Conservation (phyloP, 495 filamentous ascomycete species). For the Annulohypoxylon moriforme region DNA sequence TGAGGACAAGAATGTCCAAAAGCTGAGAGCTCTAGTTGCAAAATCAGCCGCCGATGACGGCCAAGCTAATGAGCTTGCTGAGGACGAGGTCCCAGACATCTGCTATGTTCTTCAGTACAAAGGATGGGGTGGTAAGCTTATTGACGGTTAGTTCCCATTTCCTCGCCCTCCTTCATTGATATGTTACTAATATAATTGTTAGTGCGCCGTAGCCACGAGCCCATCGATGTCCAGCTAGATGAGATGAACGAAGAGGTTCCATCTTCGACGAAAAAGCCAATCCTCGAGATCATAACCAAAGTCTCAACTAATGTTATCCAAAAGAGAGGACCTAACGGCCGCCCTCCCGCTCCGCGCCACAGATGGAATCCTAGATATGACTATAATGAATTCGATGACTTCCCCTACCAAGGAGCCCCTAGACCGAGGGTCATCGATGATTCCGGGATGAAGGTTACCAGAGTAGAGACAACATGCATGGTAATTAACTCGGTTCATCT, state of each 20-base stretch:
- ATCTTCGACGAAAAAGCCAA: conserved; percentile 34
- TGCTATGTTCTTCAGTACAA: conserved; percentile 48
- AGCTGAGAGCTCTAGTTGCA: conserved; percentile 15
- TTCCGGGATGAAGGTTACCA: conserved; percentile 31
- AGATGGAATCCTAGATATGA: background rate
- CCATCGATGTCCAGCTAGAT: conserved; percentile 43
- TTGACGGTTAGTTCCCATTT: conserved; percentile 43
- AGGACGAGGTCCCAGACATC: conserved; percentile 50
- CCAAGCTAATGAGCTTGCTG: conserved; percentile 19
- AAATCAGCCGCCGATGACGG: conserved; percentile 17
- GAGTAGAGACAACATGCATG: conserved; percentile 48
- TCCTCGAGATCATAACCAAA: conserved; percentile 53
- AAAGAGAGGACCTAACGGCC: background rate
- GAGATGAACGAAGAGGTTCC: conserved; percentile 15
- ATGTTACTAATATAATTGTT: background rate
- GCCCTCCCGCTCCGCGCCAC: background rate
- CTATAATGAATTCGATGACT: conserved; percentile 5
- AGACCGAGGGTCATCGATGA: conserved; percentile 13
- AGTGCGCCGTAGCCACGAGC: conserved; percentile 48
- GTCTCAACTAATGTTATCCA: conserved; percentile 33
- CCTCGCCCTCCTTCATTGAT: background rate
- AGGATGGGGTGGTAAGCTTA: conserved; percentile 31
- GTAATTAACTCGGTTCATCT: conserved; percentile 54
- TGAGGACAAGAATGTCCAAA: conserved; percentile 23
- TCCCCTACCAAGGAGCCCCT: background rate